These are phyloP conservation scores for Silene latifolia DNA, from an alignment of 148 eudicot genomes.

Conservation along the genomic window DNA sequence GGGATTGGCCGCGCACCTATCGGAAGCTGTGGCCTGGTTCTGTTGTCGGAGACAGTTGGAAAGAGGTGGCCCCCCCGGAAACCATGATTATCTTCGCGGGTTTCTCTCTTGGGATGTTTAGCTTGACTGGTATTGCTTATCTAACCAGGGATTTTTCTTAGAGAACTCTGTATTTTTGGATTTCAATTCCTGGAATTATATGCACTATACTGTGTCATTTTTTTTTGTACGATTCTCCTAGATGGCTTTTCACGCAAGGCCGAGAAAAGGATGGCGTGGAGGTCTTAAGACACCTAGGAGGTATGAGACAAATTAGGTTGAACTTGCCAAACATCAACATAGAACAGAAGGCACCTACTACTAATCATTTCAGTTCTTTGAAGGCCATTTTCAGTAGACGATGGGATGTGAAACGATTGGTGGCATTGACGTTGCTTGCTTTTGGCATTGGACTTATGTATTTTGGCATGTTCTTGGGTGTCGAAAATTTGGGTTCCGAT, in stretches of 20 bases:
- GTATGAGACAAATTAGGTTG: background rate
- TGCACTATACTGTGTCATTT: conserved; percentile 17
- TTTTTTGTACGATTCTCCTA: conserved; percentile 24
- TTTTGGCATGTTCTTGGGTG: conserved; percentile 30
- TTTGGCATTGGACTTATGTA: conserved; percentile 28
- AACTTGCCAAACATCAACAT: background rate
- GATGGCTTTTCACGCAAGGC: conserved; percentile 27
- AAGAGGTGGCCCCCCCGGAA: conserved; percentile 14
- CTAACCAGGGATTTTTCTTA: conserved; percentile 13
- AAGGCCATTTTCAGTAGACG: conserved; percentile 1
- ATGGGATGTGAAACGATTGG: conserved; percentile 24
- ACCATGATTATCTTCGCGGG: too few relatives aligned
- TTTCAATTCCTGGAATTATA: conserved; percentile 24
- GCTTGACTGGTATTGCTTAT: conserved; percentile 13
- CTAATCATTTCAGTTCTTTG: conserved; percentile 8
- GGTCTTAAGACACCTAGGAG: conserved; percentile 12
- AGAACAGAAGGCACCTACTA: background rate
- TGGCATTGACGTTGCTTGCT: conserved; percentile 15
- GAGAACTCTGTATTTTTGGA: conserved; percentile 25
- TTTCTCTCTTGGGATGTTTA: background rate
- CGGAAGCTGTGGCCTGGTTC: conserved; percentile 15
- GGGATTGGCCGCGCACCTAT: conserved; percentile 21
- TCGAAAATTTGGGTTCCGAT: conserved; percentile 23
- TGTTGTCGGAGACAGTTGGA: conserved; percentile 20
- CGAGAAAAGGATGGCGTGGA: conserved; percentile 7